phyloP scores from a whole-genome alignment of 2,329 filamentous ascomycete species.

The Ascochyta viciae-villosae region DNA sequence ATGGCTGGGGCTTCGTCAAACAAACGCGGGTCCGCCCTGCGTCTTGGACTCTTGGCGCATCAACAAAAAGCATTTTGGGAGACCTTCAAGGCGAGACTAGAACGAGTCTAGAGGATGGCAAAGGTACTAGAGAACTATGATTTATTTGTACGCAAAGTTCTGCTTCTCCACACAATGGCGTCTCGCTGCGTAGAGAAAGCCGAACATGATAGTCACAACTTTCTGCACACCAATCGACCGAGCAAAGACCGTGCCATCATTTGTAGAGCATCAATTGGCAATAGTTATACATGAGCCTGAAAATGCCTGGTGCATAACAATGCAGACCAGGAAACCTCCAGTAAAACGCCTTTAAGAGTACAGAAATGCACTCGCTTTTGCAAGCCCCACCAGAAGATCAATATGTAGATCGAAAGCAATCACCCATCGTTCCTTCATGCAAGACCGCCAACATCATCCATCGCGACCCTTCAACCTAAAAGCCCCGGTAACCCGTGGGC shows the following conservation, averaged over 20 bases:
- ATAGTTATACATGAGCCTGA: conserved; percentile 36
- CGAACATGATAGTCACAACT: no score
- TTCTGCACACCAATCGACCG: neutral
- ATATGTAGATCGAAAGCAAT: conserved; percentile 33
- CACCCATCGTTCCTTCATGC: conserved; percentile 14
- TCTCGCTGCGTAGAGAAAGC: no score
- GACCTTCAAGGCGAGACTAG: no score
- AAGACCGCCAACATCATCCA: conserved; percentile 6
- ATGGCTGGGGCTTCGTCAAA: conserved; percentile 13
- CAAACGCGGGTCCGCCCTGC: conserved; percentile 14
- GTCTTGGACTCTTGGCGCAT: conserved; percentile 13
- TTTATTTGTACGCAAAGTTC: no score
- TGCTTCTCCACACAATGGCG: no score
- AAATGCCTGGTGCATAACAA: conserved; percentile 25
- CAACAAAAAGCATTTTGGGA: neutral
- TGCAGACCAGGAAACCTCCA: conserved; percentile 25
- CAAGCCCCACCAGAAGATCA: conserved; percentile 32
- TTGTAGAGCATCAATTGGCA: conserved; percentile 2
- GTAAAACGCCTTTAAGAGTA: conserved; percentile 41
- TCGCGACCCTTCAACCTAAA: conserved; percentile 28
- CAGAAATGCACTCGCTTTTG: conserved; percentile 34
- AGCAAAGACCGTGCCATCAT: conserved; percentile 4
- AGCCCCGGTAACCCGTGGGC: conserved; percentile 67
- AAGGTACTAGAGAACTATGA: no score
- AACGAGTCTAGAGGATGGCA: no score